A percentile compares a stretch with the other conserved stretches of the same genome.
phyloP scores from a whole-genome alignment of 2,329 filamentous ascomycete species.

The Clathrospora elynae region DNA sequence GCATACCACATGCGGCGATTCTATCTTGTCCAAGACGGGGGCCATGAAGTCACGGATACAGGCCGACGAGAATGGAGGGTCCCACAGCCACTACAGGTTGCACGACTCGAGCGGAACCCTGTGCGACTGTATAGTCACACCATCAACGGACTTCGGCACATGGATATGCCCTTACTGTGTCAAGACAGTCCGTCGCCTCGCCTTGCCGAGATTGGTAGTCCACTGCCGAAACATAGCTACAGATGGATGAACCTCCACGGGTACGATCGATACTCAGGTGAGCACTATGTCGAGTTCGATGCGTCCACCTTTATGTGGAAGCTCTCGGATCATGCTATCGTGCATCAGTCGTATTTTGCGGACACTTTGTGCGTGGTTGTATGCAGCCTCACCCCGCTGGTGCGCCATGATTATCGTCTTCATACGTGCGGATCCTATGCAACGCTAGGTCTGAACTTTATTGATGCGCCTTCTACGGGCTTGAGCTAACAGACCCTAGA shows the following conservation, averaged over 20 bases:
- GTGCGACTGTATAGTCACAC: neutral
- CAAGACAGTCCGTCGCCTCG: neutral
- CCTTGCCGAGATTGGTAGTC: neutral
- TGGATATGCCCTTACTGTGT: neutral
- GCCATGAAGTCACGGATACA: too few species aligned
- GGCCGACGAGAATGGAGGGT: too few species aligned
- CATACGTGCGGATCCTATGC: slow-evolving; percentile 3
- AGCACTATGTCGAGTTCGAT: neutral
- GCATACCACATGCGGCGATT: too few species aligned
- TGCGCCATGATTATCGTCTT: slow-evolving; percentile 8
- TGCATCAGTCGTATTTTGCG: neutral
- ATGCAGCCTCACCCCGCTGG: slow-evolving; percentile 2
- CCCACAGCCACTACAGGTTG: slow-evolving; percentile 7
- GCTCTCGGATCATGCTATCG: neutral
- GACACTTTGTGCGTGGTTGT: slow-evolving; percentile 4
- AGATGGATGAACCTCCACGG: neutral
- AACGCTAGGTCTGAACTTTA: slow-evolving; percentile 3
- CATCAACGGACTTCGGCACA: neutral
- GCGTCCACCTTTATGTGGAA: neutral
- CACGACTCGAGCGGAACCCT: slow-evolving; percentile 1
- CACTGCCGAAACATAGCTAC: neutral
- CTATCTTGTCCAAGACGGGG: too few species aligned
- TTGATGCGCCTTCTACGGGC: neutral
- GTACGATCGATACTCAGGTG: neutral
- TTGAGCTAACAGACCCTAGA: too few species aligned